A percentile compares a stretch with the other conserved stretches of the same genome.
Conservation (phyloP, 1,139 yeast genomes). For the Taphrina pruni region DNA sequence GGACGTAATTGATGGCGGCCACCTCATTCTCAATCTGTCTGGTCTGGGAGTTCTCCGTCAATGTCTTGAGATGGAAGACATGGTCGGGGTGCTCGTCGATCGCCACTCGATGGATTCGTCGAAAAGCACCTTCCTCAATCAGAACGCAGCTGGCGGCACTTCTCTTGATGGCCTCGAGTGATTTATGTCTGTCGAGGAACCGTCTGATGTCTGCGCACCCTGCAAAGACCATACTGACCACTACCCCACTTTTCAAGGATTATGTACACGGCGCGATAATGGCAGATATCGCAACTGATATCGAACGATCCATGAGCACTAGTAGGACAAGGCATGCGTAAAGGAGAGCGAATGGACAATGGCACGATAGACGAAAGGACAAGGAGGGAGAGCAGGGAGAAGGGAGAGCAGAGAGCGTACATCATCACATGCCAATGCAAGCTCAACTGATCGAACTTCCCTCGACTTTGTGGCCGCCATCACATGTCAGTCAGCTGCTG, state of each 20-base stretch:
- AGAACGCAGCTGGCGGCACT: background rate
- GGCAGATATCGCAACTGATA: background rate
- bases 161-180: background rate
- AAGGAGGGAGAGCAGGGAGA: background rate
- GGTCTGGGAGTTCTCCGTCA: slow-evolving; percentile 2
- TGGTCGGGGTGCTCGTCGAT: slow-evolving; percentile 11
- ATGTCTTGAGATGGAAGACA: slow-evolving; percentile 10
- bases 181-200: slow-evolving; percentile 5
- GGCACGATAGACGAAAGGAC: background rate
- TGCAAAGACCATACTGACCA: background rate
- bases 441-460: no score
- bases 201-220: slow-evolving; percentile 1
- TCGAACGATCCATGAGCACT: background rate
- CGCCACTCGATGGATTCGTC: background rate
- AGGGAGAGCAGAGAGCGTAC: background rate
- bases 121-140: background rate
- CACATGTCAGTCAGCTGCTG: background rate
- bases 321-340: no score
- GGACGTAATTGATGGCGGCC: slow-evolving; percentile 20
- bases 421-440: no score
- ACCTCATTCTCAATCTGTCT: slow-evolving; percentile 23
- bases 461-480: background rate
- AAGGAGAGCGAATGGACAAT: background rate
- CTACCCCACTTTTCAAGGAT: background rate
- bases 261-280: background rate